phyloP scores from a whole-genome alignment of 2,329 filamentous ascomycete genomes.

The Sarocladium kiliense region DNA sequence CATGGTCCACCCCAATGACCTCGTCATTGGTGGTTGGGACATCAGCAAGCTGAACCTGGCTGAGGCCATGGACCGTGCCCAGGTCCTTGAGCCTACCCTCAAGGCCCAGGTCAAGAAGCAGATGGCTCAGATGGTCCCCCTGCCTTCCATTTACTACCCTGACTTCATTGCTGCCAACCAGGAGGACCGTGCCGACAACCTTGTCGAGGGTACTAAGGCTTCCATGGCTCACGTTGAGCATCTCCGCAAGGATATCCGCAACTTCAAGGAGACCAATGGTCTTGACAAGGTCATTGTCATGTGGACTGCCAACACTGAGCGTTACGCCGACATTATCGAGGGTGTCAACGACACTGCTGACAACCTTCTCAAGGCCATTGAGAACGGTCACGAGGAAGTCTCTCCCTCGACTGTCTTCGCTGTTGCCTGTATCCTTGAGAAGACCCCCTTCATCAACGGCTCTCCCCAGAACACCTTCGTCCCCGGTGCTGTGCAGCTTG shows the following conservation, averaged over 20 bases:
- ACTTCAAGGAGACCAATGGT: conserved; percentile 80
- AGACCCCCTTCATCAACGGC: conserved; percentile 94
- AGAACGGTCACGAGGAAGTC: conserved; percentile 83
- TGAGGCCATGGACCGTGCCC: conserved; percentile 89
- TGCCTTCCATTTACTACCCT: conserved; percentile 96
- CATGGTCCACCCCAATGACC: conserved; percentile 95
- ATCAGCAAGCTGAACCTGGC: conserved; percentile 89
- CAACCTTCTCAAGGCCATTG: conserved; percentile 84
- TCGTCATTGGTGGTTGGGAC: conserved; percentile 95
- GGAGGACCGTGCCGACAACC: conserved; percentile 90
- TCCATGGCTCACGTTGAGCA: conserved; percentile 85
- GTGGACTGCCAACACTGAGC: conserved; percentile 99
- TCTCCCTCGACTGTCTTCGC: conserved; percentile 94
- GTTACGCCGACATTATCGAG: conserved; percentile 80
- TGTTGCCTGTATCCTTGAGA: conserved; percentile 87
- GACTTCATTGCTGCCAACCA: conserved; percentile 99
- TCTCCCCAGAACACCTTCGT: conserved; percentile 99
- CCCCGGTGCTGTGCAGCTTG: conserved; percentile 83
- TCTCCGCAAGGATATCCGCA: conserved; percentile 86
- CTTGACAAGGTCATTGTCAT: conserved; percentile 96
- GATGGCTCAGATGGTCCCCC: conserved; percentile 80
- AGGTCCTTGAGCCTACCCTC: conserved; percentile 90
- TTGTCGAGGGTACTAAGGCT: conserved; percentile 78
- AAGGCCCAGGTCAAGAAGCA: conserved; percentile 90
- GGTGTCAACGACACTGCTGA: conserved; percentile 97